Base-by-base conservation (phyloP, 1,284 basidiomycete genomes). In the Hemileia vastatrix region DNA sequence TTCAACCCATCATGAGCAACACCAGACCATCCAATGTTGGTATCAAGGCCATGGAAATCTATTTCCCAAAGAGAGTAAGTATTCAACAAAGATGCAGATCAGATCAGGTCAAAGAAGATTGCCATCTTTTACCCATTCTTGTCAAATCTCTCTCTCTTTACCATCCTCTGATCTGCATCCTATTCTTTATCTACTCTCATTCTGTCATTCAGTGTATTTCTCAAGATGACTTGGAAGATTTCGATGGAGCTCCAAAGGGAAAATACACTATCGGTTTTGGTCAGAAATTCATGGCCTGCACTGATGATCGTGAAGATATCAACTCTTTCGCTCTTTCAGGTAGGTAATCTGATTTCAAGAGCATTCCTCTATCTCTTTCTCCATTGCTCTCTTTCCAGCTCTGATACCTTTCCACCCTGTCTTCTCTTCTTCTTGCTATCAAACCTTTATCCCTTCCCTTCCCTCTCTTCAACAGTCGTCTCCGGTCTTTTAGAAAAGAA, bases 251-350 rank as follows among this genome's bases (percentile, higher is more conserved):
- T 48, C 79, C 90, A 67, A 86, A 90, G 77, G 94, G 94, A 70
- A 97, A 97, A 80, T 97, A 98, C 82, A 98, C 94, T 71, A 96
- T 97, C 76, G 94, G 94, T 74, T 86, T 98, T 52, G 94, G 94
- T 64, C 91, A 96, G 78, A 86, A 95, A 79, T 93, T 84, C 81
- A 98, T 98, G 94, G 89, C 90, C 43, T 94, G 88, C 83, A 89
- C 88, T 66, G 91, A 95, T 76, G 92, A 95, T 82, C 70, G 70
- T 66, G 93, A 97, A 78, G 94, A 98, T 80, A 95, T 98, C 82
- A 94, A 96, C 84, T 95, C 93, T 27, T 94, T 97, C 77, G 87
- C 90, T 54, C 79, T 97, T 69, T 93, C 90, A 71, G 90, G 93
- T 93, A 67, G 65, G 86, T 78, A n/a, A 21, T 43, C 15, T 44